phyloP scores from a whole-genome alignment of 2,329 filamentous ascomycete species.

The Lachnellula suecica region DNA sequence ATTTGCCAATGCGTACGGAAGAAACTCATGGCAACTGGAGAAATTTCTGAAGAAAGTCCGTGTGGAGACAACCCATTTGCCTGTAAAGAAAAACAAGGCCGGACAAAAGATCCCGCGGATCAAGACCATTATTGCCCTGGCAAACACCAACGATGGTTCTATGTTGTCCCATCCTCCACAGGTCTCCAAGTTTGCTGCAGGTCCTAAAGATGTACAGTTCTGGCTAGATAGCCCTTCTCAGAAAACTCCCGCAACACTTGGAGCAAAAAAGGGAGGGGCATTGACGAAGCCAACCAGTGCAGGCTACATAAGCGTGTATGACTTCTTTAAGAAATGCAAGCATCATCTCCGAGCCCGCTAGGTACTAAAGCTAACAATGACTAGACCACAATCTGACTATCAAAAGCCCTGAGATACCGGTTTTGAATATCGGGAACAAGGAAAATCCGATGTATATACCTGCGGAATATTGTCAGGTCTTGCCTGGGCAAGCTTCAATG shows the following conservation, averaged over 20 bases:
- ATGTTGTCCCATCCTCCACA: conserved; percentile 24
- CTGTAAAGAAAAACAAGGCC: conserved; percentile 29
- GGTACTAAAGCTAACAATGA: conserved; percentile 7
- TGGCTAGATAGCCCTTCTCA: conserved; percentile 39
- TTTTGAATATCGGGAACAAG: conserved; percentile 62
- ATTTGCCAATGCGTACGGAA: conserved; percentile 18
- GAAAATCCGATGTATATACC: conserved; percentile 61
- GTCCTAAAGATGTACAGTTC: conserved; percentile 51
- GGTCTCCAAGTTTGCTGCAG: conserved; percentile 36
- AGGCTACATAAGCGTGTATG: conserved; percentile 50
- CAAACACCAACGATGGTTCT: conserved; percentile 34
- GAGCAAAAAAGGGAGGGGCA: conserved; percentile 25
- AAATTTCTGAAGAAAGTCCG: conserved; percentile 36
- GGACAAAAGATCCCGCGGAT: conserved; percentile 32
- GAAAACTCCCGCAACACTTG: neutral
- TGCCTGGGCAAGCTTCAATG: conserved; percentile 61
- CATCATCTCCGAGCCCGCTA: neutral
- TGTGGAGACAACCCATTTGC: conserved; percentile 37
- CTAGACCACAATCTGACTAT: conserved; percentile 27
- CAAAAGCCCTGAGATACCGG: conserved; percentile 44
- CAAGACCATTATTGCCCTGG: conserved; percentile 44
- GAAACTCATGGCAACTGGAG: conserved; percentile 3
- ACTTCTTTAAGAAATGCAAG: conserved; percentile 49
- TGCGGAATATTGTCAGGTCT: conserved; percentile 60
- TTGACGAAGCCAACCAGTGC: conserved; percentile 16